A percentile compares a stretch with the other conserved stretches of the same genome.
These are phyloP conservation scores for Colletotrichum siamense DNA, from an alignment of 2,329 filamentous ascomycete genomes.

Conservation along the genomic window DNA sequence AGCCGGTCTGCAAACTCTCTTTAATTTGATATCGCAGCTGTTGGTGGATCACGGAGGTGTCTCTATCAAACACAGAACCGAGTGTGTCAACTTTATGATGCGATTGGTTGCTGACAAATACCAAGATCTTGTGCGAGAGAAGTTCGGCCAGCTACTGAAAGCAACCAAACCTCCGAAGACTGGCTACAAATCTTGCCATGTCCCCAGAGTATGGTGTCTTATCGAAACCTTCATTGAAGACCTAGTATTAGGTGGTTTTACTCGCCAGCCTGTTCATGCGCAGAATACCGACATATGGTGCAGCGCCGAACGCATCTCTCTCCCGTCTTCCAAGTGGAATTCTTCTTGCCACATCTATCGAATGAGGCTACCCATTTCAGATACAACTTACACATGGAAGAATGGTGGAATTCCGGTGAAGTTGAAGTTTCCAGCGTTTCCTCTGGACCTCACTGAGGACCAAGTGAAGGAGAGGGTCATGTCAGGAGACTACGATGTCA, in stretches of 20 bases:
- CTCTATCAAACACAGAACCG: accelerated
- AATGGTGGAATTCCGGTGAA: background rate
- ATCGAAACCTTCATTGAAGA: background rate
- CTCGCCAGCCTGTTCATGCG: background rate
- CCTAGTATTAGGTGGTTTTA: accelerated
- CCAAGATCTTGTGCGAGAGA: background rate
- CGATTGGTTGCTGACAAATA: accelerated
- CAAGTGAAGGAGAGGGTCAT: background rate
- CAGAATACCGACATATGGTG: background rate
- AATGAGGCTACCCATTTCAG: background rate
- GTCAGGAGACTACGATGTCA: background rate
- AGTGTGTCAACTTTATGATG: background rate
- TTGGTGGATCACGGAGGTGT: background rate
- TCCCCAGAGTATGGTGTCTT: background rate
- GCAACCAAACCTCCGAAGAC: background rate
- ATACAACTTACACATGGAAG: accelerated
- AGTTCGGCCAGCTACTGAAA: background rate
- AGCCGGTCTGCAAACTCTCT: background rate
- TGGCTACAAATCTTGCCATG: background rate
- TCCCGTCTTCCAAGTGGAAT: background rate
- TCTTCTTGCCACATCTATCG: background rate
- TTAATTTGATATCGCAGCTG: background rate
- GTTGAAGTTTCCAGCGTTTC: background rate
- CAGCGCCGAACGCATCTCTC: background rate
- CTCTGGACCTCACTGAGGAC: background rate